phyloP scores from a whole-genome alignment of 306 rosid species.

The Fagus crenata region DNA sequence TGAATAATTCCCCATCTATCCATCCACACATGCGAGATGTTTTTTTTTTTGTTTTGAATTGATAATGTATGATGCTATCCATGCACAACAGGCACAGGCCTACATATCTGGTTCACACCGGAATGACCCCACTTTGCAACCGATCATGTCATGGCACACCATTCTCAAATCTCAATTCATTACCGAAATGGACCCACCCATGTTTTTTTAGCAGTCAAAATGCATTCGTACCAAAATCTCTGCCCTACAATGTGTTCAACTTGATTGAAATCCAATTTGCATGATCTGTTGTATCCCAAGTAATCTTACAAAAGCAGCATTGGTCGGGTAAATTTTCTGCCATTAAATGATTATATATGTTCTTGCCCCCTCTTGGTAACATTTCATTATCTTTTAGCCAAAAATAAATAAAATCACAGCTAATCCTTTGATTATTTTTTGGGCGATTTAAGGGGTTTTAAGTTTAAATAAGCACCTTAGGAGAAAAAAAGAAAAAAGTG shows the following conservation, averaged over 20 bases:
- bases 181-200: not conserved
- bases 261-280: slow-evolving; percentile 30
- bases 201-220: not conserved
- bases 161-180: not conserved
- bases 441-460: not conserved
- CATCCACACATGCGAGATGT: not conserved
- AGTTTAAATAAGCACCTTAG: too few relatives aligned
- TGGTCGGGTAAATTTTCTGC: slow-evolving; percentile 32
- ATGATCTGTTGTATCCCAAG: not conserved
- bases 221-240: slow-evolving; percentile 15
- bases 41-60: not conserved
- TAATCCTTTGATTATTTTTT: not conserved
- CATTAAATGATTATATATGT: not conserved
- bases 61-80: not conserved
- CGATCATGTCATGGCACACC: not conserved
- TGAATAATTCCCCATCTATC: not conserved
- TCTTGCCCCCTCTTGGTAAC: not conserved
- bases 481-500: too few relatives aligned
- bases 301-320: slow-evolving; percentile 10
- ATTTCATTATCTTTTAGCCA: not conserved
- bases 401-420: not conserved
- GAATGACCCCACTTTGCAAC: not conserved
- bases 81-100: not conserved
- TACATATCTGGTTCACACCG: not conserved
- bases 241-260: not conserved